Evolutionary conservation across 768 basidiomycete genomes (phyloP).

Genomic region (Lactifluus pinguis): DNA sequence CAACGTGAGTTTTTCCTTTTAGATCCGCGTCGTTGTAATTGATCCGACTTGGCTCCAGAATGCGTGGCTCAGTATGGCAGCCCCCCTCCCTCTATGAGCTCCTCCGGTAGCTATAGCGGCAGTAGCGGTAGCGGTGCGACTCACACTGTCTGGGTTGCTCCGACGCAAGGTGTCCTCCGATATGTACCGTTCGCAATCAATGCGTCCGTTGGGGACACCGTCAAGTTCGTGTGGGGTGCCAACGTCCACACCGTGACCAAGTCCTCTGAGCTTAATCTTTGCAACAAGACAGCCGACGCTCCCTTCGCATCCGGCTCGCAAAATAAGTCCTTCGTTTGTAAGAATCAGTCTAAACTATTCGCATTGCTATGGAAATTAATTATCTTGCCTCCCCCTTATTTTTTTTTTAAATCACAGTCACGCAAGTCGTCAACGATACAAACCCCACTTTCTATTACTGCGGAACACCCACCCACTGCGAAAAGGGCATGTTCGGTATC

Average conservation of each 20-base stretch:
- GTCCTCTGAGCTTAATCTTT: constrained; percentile 53
- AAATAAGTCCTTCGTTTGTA: constrained; percentile 53
- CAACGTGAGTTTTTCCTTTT: constrained; percentile 41
- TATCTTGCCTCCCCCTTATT: too few species aligned
- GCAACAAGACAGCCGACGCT: constrained; percentile 58
- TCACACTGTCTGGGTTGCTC: constrained; percentile 72
- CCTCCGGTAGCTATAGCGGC: constrained; percentile 16
- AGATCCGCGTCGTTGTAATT: background rate
- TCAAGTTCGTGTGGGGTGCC: constrained; percentile 70
- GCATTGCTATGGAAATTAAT: constrained; percentile 19
- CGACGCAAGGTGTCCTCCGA: constrained; percentile 64
- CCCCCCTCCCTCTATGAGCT: constrained; percentile 18
- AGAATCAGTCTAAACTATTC: background rate
- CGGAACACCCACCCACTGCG: constrained; percentile 58
- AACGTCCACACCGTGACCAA: constrained; percentile 81
- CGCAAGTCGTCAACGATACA: constrained; percentile 64
- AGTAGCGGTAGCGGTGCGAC: constrained; percentile 45
- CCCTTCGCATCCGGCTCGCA: constrained; percentile 62
- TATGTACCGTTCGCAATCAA: constrained; percentile 69
- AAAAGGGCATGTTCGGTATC: constrained; percentile 82
- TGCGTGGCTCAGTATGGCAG: constrained; percentile 55
- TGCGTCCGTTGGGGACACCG: constrained; percentile 67
- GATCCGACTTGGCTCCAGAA: constrained; percentile 32
- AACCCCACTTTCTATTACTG: constrained; percentile 72
- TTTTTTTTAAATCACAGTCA: constrained; percentile 40